These are phyloP conservation scores for Salix exigua DNA, from an alignment of 345 rosid species.

Conservation along the genomic window DNA sequence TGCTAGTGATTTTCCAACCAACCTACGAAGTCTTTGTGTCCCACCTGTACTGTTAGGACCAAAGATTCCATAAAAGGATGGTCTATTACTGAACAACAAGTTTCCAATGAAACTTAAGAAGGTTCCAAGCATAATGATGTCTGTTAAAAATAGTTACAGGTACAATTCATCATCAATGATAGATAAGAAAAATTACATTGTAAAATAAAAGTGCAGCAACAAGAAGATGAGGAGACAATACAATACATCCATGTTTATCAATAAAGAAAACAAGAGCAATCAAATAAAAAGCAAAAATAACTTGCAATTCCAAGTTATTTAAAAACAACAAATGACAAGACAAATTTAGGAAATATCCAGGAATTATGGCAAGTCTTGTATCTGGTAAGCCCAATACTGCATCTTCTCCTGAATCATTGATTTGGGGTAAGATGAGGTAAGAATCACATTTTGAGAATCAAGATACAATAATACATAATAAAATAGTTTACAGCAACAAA, in stretches of 20 bases:
- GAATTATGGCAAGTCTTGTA: slow-evolving; percentile 95
- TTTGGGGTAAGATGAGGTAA: not conserved
- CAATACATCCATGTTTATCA: not conserved
- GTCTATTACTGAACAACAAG: not conserved
- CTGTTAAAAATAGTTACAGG: not conserved
- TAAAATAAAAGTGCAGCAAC: not conserved
- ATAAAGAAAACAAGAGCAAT: not conserved
- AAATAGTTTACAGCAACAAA: not conserved
- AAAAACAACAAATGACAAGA: not conserved
- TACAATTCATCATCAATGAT: not conserved
- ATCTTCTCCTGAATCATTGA: slow-evolving; percentile 52
- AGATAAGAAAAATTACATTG: not conserved
- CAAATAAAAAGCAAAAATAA: not conserved
- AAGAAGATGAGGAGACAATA: not conserved
- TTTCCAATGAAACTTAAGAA: not conserved
- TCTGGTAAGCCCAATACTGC: slow-evolving; percentile 87
- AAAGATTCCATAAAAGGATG: slow-evolving; percentile 5
- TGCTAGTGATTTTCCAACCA: slow-evolving; percentile 72
- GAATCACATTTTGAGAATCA: not conserved
- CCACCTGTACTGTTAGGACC: slow-evolving; percentile 74
- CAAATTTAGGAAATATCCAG: slow-evolving; percentile 50
- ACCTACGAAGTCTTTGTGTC: slow-evolving; percentile 82
- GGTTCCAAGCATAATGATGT: not conserved
- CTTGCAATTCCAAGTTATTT: not conserved
- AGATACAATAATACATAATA: not conserved